Percentiles rank a stretch among this genome's conserved stretches.
Evolutionary conservation across 1,139 yeast genomes (phyloP).

Genomic region (Pichia cactophila): DNA sequence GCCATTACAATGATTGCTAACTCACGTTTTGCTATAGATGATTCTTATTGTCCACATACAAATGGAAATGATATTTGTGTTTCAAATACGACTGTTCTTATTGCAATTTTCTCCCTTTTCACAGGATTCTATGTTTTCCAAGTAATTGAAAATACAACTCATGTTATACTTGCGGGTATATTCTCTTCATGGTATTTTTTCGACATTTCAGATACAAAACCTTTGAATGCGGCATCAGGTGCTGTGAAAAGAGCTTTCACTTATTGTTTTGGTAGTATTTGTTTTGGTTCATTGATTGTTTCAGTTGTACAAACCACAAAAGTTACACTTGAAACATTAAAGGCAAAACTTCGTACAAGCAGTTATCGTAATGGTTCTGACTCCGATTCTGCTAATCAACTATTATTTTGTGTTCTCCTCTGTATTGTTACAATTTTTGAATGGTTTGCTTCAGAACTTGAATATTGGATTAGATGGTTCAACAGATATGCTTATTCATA

Average conservation of each 20-base stretch:
- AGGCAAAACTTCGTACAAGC: conserved; percentile 15
- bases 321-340: conserved; percentile 16
- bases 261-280: conserved; percentile 83
- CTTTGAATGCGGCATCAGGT: conserved; percentile 73
- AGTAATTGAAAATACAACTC: conserved; percentile 74
- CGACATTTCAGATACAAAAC: conserved; percentile 35
- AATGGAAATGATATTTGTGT: conserved; percentile 41
- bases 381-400: conserved; percentile 13
- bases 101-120: conserved; percentile 68
- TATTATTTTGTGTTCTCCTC: conserved; percentile 17
- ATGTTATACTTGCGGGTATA: conserved; percentile 76
- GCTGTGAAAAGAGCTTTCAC: conserved; percentile 79
- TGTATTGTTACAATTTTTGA: conserved; percentile 37
- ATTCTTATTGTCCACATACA: conserved; percentile 38
- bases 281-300: conserved; percentile 82
- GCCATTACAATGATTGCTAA: conserved; percentile 69
- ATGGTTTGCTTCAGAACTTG: conserved; percentile 55
- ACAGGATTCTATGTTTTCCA: conserved; percentile 87
- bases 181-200: conserved; percentile 89
- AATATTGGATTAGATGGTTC: conserved; percentile 79
- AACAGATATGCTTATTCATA: conserved; percentile 88
- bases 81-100: conserved; percentile 60
- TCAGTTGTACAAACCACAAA: conserved; percentile 49
- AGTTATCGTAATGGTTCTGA: conserved; percentile 6
- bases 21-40: conserved; percentile 40